Conservation (phyloP, 805 yeast genomes). For the Cyberlindnera petersonii region DNA sequence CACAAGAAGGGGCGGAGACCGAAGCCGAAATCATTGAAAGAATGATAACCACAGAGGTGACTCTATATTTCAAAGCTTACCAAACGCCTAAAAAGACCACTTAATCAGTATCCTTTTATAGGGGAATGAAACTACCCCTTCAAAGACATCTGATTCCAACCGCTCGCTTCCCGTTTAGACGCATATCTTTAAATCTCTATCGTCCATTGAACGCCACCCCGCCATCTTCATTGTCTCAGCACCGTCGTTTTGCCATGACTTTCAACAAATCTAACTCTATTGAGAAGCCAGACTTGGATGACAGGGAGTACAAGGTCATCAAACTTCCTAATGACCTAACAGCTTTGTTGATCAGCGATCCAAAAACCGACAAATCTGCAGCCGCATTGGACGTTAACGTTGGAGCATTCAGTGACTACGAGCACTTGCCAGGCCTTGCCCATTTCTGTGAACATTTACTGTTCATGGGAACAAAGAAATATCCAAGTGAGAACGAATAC, state of each 20-base stretch:
- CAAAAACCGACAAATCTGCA: conserved; percentile 68
- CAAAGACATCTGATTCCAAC: no score
- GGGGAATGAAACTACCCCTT: neutral
- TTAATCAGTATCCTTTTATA: no score
- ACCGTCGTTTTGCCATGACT: conserved; percentile 6
- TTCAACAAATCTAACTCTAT: conserved; percentile 28
- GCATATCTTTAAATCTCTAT: no score
- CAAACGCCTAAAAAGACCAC: no score
- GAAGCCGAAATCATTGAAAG: no score
- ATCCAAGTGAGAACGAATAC: conserved; percentile 76
- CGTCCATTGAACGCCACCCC: neutral
- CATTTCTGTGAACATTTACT: conserved; percentile 73
- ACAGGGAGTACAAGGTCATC: conserved; percentile 68
- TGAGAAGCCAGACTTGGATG: conserved; percentile 52
- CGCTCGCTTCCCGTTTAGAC: no score
- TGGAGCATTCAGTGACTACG: conserved; percentile 70
- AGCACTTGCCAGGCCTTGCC: conserved; percentile 65
- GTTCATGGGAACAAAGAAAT: conserved; percentile 78
- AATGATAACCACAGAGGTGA: no score
- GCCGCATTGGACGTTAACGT: conserved; percentile 78
- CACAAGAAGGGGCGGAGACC: no score
- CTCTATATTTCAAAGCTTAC: no score
- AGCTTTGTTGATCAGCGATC: conserved; percentile 64
- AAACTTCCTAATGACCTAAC: conserved; percentile 53
- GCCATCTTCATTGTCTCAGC: neutral